Conservation (phyloP, 2,329 filamentous ascomycete species). For the Pseudogymnoascus sp. region DNA sequence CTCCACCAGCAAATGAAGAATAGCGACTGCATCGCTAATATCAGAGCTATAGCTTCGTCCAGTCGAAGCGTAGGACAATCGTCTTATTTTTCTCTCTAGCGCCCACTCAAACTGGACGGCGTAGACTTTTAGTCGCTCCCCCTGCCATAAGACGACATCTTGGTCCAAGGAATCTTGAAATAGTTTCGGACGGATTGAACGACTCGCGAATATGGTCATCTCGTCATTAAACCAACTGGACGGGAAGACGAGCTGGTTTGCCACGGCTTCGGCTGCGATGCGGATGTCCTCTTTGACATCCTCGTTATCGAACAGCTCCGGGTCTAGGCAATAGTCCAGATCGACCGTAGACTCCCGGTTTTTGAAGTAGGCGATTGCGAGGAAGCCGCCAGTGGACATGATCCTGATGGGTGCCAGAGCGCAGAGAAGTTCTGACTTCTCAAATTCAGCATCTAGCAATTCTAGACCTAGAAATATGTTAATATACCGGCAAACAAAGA, state of each 20-base stretch:
- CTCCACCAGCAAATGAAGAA: not conserved
- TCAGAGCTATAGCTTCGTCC: not conserved
- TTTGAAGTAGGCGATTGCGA: slow-evolving; percentile 11
- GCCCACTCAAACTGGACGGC: not conserved
- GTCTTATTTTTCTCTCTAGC: not conserved
- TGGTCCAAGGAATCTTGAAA: slow-evolving; percentile 10
- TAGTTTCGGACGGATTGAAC: not conserved
- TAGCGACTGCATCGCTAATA: not conserved
- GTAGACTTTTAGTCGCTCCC: not conserved
- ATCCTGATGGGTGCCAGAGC: slow-evolving; percentile 12
- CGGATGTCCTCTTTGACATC: slow-evolving; percentile 5
- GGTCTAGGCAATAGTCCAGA: slow-evolving; percentile 15
- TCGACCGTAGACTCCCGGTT: slow-evolving; percentile 12
- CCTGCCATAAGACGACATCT: slow-evolving; percentile 6
- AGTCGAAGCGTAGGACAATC: not conserved
- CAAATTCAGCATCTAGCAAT: not conserved
- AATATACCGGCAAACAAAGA: not conserved
- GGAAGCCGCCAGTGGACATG: slow-evolving; percentile 13
- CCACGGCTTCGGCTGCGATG: not conserved
- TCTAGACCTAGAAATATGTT: not conserved
- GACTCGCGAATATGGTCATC: slow-evolving; percentile 6
- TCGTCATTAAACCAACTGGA: slow-evolving; percentile 16
- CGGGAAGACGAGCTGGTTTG: slow-evolving; percentile 6
- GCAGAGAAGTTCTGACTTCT: not conserved
- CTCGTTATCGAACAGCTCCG: slow-evolving; percentile 1